Evolutionary conservation across 257 asterid genomes (phyloP).

Genomic region (Mentha longifolia): DNA sequence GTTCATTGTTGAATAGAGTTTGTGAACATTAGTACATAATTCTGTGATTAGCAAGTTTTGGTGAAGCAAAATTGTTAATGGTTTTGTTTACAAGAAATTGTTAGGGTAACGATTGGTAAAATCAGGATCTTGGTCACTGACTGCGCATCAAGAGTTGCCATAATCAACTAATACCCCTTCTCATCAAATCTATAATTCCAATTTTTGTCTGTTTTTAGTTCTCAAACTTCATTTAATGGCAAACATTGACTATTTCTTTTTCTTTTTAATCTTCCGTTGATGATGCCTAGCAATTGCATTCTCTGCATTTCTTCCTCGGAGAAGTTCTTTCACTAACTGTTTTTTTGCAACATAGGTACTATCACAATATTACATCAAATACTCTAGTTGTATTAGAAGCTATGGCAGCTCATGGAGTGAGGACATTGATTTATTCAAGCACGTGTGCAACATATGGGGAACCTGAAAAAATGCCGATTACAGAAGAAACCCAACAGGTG

Average conservation of each 20-base stretch:
- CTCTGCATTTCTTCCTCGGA: neutral
- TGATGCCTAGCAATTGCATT: conserved; percentile 1
- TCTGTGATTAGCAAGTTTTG: neutral
- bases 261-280: neutral
- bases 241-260: neutral
- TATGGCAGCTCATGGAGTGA: conserved; percentile 69
- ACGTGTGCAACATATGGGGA: conserved; percentile 96
- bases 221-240: neutral
- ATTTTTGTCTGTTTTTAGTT: neutral
- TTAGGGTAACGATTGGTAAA: neutral
- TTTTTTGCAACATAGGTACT: conserved; percentile 62
- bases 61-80: neutral
- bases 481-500: conserved; percentile 81
- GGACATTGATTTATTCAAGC: conserved; percentile 80
- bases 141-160: neutral
- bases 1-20: neutral
- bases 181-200: neutral
- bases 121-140: neutral
- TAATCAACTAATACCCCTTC: neutral
- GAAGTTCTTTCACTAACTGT: conserved; percentile 22
- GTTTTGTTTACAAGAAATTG: neutral
- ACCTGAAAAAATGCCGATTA: conserved; percentile 90
- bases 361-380: conserved; percentile 95
- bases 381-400: conserved; percentile 82
- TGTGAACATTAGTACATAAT: neutral